phyloP scores from a whole-genome alignment of 1,284 basidiomycete species.

The Ganoderma boninense region DNA sequence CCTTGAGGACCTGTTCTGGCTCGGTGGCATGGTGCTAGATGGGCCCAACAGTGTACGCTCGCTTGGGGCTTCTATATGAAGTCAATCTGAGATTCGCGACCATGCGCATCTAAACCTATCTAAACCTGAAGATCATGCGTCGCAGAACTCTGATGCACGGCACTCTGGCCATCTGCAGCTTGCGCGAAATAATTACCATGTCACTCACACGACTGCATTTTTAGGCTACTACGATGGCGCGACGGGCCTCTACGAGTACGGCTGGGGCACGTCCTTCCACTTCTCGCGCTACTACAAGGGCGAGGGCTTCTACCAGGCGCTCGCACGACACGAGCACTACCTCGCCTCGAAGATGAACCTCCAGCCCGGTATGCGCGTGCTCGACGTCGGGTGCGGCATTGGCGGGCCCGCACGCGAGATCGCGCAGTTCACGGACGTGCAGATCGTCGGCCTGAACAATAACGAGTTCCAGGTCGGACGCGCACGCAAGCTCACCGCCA shows the following conservation, averaged over 20 bases:
- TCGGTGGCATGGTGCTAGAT: too few relatives aligned
- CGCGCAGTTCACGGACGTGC: conserved; percentile 88
- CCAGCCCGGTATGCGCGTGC: conserved; percentile 92
- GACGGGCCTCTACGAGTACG: conserved; percentile 97
- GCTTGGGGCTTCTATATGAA: neutral
- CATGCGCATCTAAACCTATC: too few relatives aligned
- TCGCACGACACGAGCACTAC: conserved; percentile 99
- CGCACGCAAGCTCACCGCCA: conserved; percentile 85
- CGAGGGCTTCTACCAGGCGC: conserved; percentile 84
- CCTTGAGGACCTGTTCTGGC: neutral
- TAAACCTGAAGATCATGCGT: neutral
- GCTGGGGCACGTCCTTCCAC: conserved; percentile 95
- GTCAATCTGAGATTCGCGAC: neutral
- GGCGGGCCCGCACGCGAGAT: conserved; percentile 98
- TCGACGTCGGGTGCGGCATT: conserved; percentile 98
- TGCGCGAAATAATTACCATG: neutral
- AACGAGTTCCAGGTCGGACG: conserved; percentile 95
- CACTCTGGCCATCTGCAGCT: conserved; percentile 8
- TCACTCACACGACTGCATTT: conserved; percentile 5
- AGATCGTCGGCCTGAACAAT: conserved; percentile 94
- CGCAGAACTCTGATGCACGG: neutral
- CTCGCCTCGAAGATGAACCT: conserved; percentile 87
- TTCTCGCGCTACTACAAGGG: conserved; percentile 99
- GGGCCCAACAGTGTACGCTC: neutral
- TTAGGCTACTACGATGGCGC: conserved; percentile 96